A percentile compares a stretch with the other conserved stretches of the same genome.
These are phyloP conservation scores for Vitis labrusca DNA, from an alignment of 164 flowering plant species.

Conservation along the genomic window DNA sequence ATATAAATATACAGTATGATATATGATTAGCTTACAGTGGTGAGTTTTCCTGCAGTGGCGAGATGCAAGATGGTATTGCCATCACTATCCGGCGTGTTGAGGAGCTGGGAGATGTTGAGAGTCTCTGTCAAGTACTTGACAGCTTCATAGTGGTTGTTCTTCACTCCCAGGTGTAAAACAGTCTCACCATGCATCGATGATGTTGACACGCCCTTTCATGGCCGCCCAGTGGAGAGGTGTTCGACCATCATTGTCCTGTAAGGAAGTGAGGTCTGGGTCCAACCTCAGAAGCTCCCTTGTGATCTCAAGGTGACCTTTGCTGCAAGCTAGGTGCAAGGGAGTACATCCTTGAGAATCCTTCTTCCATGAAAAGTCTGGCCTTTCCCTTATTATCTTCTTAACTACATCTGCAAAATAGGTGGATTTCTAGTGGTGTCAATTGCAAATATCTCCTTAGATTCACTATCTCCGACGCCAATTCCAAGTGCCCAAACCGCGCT, in stretches of 20 bases:
- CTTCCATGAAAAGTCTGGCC: slow-evolving; percentile 35
- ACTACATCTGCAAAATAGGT: too few species aligned
- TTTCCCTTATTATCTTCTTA: not conserved
- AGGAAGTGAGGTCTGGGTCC: slow-evolving; percentile 38
- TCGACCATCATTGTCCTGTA: slow-evolving; percentile 47
- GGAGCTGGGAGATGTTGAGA: slow-evolving; percentile 31
- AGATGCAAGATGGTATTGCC: slow-evolving; percentile 42
- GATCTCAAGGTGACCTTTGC: slow-evolving; percentile 55
- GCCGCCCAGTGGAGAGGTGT: slow-evolving; percentile 60
- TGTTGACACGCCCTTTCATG: slow-evolving; percentile 44
- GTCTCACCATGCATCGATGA: slow-evolving; percentile 38
- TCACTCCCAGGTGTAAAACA: slow-evolving; percentile 39
- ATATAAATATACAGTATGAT: too few species aligned
- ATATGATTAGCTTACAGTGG: slow-evolving; percentile 26
- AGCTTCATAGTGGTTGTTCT: slow-evolving; percentile 44
- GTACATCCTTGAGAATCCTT: slow-evolving; percentile 33
- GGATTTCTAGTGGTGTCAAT: too few species aligned
- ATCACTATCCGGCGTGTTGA: slow-evolving; percentile 39
- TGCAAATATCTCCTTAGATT: not conserved
- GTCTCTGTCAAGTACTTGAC: slow-evolving; percentile 42
- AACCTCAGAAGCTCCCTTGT: slow-evolving; percentile 43
- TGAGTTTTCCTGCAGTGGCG: slow-evolving; percentile 40
- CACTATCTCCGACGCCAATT: slow-evolving; percentile 22
- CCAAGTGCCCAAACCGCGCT: slow-evolving; percentile 27
- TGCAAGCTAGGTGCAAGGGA: slow-evolving; percentile 53